Base-by-base conservation (phyloP, 352 stramenopile genomes). In the Phytophthora cactorum region DNA sequence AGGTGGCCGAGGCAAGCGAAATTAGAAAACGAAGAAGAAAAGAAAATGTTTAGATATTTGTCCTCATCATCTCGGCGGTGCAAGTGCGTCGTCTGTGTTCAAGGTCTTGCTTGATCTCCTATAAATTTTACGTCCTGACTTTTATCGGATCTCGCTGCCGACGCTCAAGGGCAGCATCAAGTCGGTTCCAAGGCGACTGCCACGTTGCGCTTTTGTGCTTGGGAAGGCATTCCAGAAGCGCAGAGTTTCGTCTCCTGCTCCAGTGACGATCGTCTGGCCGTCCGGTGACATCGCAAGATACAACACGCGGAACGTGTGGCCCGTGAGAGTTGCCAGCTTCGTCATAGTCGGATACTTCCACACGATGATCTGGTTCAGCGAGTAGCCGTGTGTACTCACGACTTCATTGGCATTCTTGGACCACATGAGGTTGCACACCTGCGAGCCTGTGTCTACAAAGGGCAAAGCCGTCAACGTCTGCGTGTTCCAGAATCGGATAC, bases 351-450 rank as follows among this genome's bases (percentile, higher is more conserved):
- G 96, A 74, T 99, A 99, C 63, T 97, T 95, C 96, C 96, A 99
- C 64, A 99, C 87, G 64, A 98, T 98, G 78, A 99, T 98, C 70
- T 97, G 90, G 88, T 99, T 99, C 25, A 99, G 84, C 61, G 91
- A 98, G 84, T 99, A 99, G 27, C 97, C 97, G 78, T 99, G 97
- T n/a, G 97, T 99, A 63, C 94, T 98, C 59, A 99, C 97, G 62
- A 99, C 91, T 66, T 99, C 97, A 75, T 99, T 99, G 53, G 92
- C 96, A 64, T 98, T 99, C 70, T 97, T 96, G 1, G 93, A 98
- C 95, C 96, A 99, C 73, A 98, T 96, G 57, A 99, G 81, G 77
- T 99, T 99, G 81, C 97, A 99, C 45, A 99, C 96, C 70, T 97
- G 91, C 63, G 89, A 98, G 45, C 97, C 97, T 4, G 97, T 99